Evolutionary conservation across 2,329 filamentous ascomycete genomes (phyloP).

Genomic region (Elsinoe ampelina): DNA sequence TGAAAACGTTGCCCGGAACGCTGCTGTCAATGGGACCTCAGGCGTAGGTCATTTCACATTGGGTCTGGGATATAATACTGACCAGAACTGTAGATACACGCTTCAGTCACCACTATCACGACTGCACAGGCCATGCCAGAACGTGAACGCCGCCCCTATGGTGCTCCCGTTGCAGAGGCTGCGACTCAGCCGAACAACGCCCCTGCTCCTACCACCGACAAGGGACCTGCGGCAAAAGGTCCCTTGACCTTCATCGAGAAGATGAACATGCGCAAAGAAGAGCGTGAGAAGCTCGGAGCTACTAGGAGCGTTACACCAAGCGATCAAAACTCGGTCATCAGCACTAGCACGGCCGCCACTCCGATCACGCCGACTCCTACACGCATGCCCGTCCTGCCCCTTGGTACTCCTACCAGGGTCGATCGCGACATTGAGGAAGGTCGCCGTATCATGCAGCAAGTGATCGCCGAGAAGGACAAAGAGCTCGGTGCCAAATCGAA

Average conservation of each 20-base stretch:
- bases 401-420: background rate
- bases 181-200: too few species aligned
- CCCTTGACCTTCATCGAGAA: background rate
- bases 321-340: background rate
- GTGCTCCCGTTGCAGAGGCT: too few species aligned
- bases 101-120: too few species aligned
- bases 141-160: too few species aligned
- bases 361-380: background rate
- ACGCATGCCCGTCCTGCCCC: background rate
- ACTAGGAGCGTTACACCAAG: background rate
- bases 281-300: background rate
- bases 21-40: too few species aligned
- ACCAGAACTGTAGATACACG: too few species aligned
- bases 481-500: background rate
- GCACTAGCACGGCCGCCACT: background rate
- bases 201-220: too few species aligned
- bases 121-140: too few species aligned
- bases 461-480: background rate
- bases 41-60: too few species aligned
- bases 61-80: too few species aligned
- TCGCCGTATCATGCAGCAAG: conserved; percentile 1
- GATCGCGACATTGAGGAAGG: conserved; percentile 6
- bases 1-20: too few species aligned
- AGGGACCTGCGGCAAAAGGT: background rate
- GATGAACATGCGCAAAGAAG: background rate